Conservation (phyloP, 192 early-diverging fungal genomes). For the Coemansia guatemalensis region DNA sequence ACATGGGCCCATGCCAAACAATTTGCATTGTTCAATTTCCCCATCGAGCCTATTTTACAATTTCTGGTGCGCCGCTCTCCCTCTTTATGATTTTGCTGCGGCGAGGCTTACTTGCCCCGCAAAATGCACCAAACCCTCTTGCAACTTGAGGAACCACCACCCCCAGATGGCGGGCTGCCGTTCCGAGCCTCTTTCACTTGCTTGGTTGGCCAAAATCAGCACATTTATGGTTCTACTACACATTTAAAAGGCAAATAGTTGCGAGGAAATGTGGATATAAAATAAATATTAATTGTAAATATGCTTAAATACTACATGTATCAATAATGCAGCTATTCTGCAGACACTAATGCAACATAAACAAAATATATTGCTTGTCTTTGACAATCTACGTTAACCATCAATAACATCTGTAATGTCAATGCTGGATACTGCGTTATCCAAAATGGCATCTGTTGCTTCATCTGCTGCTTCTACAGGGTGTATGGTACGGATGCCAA, state of each 20-base stretch:
- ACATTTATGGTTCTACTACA: not conserved
- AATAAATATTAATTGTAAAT: not conserved
- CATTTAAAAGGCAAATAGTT: not conserved
- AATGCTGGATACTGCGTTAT: not conserved
- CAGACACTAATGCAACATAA: not conserved
- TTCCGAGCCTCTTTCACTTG: not conserved
- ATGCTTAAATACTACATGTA: not conserved
- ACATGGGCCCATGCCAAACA: not conserved
- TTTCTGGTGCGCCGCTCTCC: not conserved
- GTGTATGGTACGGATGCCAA: slow-evolving; percentile 17
- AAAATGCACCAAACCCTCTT: not conserved
- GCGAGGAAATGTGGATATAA: not conserved
- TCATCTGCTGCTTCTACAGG: not conserved
- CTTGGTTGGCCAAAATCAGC: not conserved
- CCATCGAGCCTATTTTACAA: not conserved
- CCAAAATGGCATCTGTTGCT: not conserved
- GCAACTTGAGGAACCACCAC: not conserved
- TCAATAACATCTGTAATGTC: not conserved
- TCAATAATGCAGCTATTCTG: not conserved
- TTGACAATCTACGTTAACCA: not conserved
- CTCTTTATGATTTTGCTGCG: not conserved
- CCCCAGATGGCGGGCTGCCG: not conserved
- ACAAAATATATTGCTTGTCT: not conserved
- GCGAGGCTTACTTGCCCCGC: not conserved
- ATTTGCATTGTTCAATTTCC: not conserved